Evolutionary conservation across 2,329 filamentous ascomycete species (phyloP).

Genomic region (Sphaerostilbella broomeana): DNA sequence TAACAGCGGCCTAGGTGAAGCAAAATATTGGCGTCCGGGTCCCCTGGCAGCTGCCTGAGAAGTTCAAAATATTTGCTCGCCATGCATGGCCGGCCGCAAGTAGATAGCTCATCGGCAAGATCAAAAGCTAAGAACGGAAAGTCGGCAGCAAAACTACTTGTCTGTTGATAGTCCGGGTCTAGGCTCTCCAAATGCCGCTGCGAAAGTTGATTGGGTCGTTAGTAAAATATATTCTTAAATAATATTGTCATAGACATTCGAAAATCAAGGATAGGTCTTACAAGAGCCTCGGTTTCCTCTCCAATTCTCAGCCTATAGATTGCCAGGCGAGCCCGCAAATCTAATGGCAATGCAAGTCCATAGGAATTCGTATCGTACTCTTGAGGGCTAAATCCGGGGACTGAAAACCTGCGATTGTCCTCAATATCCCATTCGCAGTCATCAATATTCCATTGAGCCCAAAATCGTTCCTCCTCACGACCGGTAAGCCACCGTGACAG

Average conservation of each 20-base stretch:
- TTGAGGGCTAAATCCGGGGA: conserved; percentile 53
- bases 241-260: neutral
- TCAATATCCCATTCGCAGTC: conserved; percentile 85
- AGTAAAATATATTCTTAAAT: too few relatives aligned
- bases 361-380: conserved; percentile 54
- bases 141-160: conserved; percentile 48
- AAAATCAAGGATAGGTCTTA: conserved; percentile 34
- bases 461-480: conserved; percentile 64
- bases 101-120: conserved; percentile 40
- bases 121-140: conserved; percentile 78
- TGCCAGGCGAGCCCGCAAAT: conserved; percentile 78
- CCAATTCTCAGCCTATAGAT: conserved; percentile 71
- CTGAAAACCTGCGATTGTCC: conserved; percentile 57
- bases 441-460: conserved; percentile 66
- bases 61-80: conserved; percentile 53
- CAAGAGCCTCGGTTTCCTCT: conserved; percentile 65
- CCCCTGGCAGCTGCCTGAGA: conserved; percentile 42
- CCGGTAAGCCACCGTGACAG: conserved; percentile 78
- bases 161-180: conserved; percentile 50
- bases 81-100: conserved; percentile 20
- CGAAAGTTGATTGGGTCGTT: too few relatives aligned
- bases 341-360: conserved; percentile 67
- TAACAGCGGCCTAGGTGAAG: conserved; percentile 62
- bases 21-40: conserved; percentile 45
- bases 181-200: conserved; percentile 65